A percentile compares a stretch with the other conserved stretches of the same genome.
These are phyloP conservation scores for Ambrosia artemisiifolia DNA, from an alignment of 129 eudicot genomes.

Conservation along the genomic window DNA sequence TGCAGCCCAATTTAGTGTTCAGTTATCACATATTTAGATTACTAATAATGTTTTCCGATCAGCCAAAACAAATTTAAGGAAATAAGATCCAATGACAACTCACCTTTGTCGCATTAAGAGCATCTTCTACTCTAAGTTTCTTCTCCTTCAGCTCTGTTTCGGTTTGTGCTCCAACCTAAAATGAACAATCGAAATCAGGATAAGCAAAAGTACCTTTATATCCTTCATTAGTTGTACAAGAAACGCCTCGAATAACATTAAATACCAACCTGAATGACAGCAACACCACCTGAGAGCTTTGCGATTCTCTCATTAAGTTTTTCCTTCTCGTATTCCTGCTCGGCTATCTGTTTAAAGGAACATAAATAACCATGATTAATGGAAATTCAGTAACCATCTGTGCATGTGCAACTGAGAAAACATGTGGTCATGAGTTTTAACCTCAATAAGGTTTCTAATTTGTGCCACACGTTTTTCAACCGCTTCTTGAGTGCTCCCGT, in stretches of 20 bases:
- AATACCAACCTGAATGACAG: constrained; percentile 67
- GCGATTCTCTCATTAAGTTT: constrained; percentile 81
- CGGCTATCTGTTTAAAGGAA: constrained; percentile 46
- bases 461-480: constrained; percentile 70
- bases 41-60: not conserved
- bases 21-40: not conserved
- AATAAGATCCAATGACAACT: not conserved
- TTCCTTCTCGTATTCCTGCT: constrained; percentile 74
- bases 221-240: not conserved
- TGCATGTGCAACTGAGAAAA: not conserved
- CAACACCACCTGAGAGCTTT: constrained; percentile 79
- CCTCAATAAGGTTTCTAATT: constrained; percentile 80
- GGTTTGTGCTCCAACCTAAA: constrained; percentile 83
- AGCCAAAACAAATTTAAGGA: not conserved
- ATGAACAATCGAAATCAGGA: not conserved
- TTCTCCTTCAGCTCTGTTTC: constrained; percentile 86
- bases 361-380: not conserved
- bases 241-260: not conserved
- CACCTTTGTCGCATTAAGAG: constrained; percentile 60
- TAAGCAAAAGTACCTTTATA: not conserved
- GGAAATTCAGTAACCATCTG: not conserved
- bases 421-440: not conserved
- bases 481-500: constrained; percentile 74
- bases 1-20: constrained; percentile 14
- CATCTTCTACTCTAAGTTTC: constrained; percentile 93